Percentiles rank a stretch among this genome's conserved stretches.
phyloP scores from a whole-genome alignment of 768 basidiomycete species.

The Mycena pura region DNA sequence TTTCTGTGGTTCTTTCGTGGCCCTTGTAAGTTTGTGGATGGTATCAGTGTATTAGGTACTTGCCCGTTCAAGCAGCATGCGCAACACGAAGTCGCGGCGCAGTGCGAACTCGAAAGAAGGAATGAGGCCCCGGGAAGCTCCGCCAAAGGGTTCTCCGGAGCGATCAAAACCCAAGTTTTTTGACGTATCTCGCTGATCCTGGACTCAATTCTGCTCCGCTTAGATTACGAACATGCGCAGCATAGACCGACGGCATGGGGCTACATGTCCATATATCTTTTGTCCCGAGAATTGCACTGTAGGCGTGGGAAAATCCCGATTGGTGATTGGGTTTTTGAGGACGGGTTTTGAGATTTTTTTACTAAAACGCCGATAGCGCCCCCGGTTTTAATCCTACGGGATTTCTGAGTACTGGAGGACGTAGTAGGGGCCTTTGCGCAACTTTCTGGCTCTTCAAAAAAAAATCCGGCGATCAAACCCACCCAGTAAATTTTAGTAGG shows the following conservation, averaged over 20 bases:
- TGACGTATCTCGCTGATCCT: background rate
- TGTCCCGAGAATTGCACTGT: background rate
- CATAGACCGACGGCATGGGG: background rate
- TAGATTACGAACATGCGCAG: background rate
- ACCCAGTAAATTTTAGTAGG: background rate
- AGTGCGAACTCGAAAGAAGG: no score
- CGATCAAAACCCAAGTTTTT: background rate
- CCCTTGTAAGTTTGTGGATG: no score
- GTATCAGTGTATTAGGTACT: no score
- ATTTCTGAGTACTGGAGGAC: background rate
- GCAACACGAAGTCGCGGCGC: no score
- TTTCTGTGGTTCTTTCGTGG: no score
- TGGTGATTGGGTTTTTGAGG: background rate
- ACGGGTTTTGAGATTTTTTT: background rate
- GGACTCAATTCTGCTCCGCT: background rate
- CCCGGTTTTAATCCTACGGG: background rate
- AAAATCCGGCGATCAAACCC: background rate
- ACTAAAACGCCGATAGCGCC: background rate
- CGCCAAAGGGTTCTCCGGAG: background rate
- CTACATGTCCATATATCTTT: background rate
- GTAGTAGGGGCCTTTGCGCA: background rate
- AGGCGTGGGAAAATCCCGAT: background rate
- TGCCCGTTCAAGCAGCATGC: no score
- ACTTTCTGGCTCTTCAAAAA: background rate
- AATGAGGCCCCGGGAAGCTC: background rate